Base-by-base conservation (phyloP, 805 yeast species). In the Sugiyamaella smithiae region DNA sequence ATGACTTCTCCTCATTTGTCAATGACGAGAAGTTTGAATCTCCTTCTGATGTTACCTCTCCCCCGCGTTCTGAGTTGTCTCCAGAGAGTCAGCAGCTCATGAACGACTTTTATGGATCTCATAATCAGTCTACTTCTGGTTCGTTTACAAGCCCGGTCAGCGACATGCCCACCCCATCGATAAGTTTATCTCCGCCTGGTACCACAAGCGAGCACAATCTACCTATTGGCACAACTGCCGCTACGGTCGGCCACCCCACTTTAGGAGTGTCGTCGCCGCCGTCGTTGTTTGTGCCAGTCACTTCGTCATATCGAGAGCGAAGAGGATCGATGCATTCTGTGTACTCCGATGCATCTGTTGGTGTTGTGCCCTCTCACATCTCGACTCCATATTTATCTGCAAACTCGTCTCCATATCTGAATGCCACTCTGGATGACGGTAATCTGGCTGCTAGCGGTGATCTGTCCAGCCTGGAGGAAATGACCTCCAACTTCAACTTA, bases 321-420 rank as follows among this genome's bases (percentile, higher is more conserved):
- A 12, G 48, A 45, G 24, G 38, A 33, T 49, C 55, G 20, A 35
- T 32, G 17, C 53, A 50, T 19, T 49, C 55, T 16, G 40, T 32
- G 23, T 49, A 50, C 32, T 50, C 53, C 3, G 53, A 50, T 29
- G 48, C 36, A 3, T 48, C 56, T 2, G 20, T 46, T 4, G 41
- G 41, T 16, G 36, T 49, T 6, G 36, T 49, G 14, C 26, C 51
- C 11, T 40, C 43, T 11, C 32, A 40, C 11, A 25, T 24, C 9
- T 4, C 28, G 19, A 51, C 57, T 9, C 55, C 55, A 12, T 53
- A 53, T 46, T 45, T 48, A 12, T 51, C 57, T 28, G 51, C 55
- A 4, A 19, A 42, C n/a, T 16, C 33, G 5, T 53, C 57, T 19
- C 57, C 57, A n/a, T 54, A 42, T 36, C 40, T 52, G 7, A 31